Evolutionary conservation across 306 rosid species (phyloP).

Genomic region (Lagenaria siceraria): DNA sequence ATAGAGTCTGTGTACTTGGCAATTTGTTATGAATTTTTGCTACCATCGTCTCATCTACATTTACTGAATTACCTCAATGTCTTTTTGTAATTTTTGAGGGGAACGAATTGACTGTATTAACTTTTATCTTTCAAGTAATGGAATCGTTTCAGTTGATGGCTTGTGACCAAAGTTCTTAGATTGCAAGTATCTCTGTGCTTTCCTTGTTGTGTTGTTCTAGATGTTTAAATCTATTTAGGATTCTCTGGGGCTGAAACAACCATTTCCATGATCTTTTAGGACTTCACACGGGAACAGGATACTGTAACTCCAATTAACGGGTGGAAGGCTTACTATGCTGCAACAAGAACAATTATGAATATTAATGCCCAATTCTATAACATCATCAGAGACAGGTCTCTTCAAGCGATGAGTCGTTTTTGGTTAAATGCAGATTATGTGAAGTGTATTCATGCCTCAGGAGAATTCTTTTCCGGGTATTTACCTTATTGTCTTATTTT

Average conservation of each 20-base stretch:
- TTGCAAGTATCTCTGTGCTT: neutral
- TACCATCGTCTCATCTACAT: neutral
- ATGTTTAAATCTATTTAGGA: conserved; percentile 1
- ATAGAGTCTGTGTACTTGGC: neutral
- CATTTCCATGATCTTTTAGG: conserved; percentile 31
- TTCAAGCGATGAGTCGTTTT: conserved; percentile 72
- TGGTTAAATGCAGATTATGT: conserved; percentile 95
- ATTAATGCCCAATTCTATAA: conserved; percentile 71
- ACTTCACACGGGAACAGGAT: conserved; percentile 89
- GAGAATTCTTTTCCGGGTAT: conserved; percentile 91
- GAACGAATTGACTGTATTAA: neutral
- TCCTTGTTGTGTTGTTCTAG: neutral
- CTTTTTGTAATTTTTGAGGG: neutral
- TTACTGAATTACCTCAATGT: neutral
- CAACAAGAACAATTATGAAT: conserved; percentile 80
- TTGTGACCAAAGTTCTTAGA: neutral
- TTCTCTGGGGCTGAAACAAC: neutral
- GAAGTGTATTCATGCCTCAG: conserved; percentile 85
- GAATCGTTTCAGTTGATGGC: neutral
- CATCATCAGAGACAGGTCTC: conserved; percentile 65
- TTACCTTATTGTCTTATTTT: neutral
- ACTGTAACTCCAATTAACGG: conserved; percentile 68
- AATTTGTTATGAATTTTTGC: neutral
- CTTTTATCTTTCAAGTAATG: neutral
- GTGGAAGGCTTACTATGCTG: conserved; percentile 99